Conservation (phyloP, 2,329 filamentous ascomycete species). For the Pseudovirgaria hyperparasitica region DNA sequence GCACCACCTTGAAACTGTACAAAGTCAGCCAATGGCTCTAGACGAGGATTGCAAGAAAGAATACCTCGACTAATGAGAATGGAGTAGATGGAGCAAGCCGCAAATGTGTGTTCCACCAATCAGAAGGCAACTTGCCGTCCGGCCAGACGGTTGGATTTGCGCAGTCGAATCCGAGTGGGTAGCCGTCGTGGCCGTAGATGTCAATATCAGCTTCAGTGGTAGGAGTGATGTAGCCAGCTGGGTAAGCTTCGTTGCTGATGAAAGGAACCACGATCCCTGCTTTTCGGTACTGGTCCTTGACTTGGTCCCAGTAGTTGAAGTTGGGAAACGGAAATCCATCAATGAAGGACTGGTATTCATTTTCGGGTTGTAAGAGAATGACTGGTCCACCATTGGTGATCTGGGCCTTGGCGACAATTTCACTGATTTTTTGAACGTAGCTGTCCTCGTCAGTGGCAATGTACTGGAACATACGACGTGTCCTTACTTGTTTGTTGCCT, state of each 20-base stretch:
- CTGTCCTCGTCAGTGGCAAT: slow-evolving; percentile 16
- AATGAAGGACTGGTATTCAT: slow-evolving; percentile 55
- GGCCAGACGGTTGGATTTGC: slow-evolving; percentile 52
- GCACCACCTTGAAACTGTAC: slow-evolving; percentile 54
- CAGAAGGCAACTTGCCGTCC: slow-evolving; percentile 39
- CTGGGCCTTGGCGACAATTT: slow-evolving; percentile 59
- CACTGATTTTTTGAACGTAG: slow-evolving; percentile 49
- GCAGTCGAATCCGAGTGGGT: slow-evolving; percentile 49
- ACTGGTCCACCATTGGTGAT: slow-evolving; percentile 75
- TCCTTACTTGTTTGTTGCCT: slow-evolving; percentile 51
- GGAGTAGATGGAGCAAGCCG: slow-evolving; percentile 52
- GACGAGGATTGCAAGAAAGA: slow-evolving; percentile 5
- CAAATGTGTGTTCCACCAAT: slow-evolving; percentile 41
- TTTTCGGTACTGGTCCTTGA: slow-evolving; percentile 53
- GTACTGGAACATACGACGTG: not conserved
- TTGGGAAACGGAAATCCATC: slow-evolving; percentile 51
- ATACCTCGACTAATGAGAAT: slow-evolving; percentile 47
- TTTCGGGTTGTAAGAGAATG: slow-evolving; percentile 69
- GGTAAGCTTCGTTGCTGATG: slow-evolving; percentile 60
- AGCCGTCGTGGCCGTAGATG: slow-evolving; percentile 55
- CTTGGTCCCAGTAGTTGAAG: slow-evolving; percentile 54
- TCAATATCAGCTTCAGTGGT: slow-evolving; percentile 46
- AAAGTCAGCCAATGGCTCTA: not conserved
- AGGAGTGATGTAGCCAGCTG: slow-evolving; percentile 49
- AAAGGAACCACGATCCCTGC: slow-evolving; percentile 62